Conservation (phyloP, 164 flowering plant genomes). For the Macadamia tetraphylla region DNA sequence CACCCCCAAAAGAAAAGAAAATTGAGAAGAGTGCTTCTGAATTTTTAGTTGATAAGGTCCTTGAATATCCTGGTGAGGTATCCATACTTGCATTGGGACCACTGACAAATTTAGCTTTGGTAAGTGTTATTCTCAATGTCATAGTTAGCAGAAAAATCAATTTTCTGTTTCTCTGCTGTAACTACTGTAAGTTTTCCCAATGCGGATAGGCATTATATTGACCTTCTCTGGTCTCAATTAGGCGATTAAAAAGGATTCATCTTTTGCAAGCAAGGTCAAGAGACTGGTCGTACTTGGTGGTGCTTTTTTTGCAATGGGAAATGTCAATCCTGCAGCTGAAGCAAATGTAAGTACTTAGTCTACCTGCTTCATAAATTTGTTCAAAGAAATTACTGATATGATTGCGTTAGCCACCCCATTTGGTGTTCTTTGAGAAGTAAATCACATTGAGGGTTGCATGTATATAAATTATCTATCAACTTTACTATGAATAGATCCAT, state of each 20-base stretch:
- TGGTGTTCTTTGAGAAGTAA: too few relatives aligned
- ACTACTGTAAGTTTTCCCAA: not conserved
- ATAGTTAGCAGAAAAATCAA: too few relatives aligned
- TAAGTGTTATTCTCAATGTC: slow-evolving; percentile 20
- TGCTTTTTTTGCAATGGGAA: slow-evolving; percentile 89
- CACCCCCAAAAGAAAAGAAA: slow-evolving; percentile 60
- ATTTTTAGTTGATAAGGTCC: slow-evolving; percentile 77
- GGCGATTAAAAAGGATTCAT: slow-evolving; percentile 90
- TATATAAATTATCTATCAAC: too few relatives aligned
- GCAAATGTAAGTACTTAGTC: slow-evolving; percentile 64
- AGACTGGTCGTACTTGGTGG: slow-evolving; percentile 90
- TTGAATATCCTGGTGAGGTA: slow-evolving; percentile 88
- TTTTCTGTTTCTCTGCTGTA: not conserved
- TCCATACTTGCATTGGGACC: slow-evolving; percentile 98
- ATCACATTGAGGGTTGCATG: too few relatives aligned
- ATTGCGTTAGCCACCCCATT: too few relatives aligned
- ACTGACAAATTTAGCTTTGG: slow-evolving; percentile 90
- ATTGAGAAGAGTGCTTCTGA: slow-evolving; percentile 71
- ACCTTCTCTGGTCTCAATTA: slow-evolving; percentile 16
- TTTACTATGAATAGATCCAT: too few relatives aligned
- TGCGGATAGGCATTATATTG: not conserved
- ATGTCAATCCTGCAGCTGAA: slow-evolving; percentile 98
- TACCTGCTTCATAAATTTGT: not conserved
- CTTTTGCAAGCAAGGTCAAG: slow-evolving; percentile 91
- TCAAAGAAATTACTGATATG: not conserved